Percentiles rank a stretch among this genome's conserved stretches.
Conservation (phyloP, 148 eudicot species). For the Oxyria digyna region DNA sequence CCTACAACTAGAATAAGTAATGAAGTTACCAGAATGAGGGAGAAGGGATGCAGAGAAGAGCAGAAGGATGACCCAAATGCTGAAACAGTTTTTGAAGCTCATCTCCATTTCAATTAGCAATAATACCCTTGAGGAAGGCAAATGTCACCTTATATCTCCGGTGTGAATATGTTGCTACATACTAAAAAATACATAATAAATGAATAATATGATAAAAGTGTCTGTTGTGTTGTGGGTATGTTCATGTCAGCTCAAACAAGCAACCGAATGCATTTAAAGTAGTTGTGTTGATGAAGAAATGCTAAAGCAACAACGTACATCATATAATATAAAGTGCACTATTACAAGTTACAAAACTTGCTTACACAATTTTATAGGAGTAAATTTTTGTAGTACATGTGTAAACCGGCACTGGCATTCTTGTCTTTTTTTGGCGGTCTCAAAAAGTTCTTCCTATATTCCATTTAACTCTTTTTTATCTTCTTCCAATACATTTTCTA, state of each 20-base stretch:
- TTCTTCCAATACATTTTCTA: too few relatives aligned
- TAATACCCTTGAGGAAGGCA: not conserved
- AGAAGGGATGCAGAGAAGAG: not conserved
- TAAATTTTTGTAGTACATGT: too few relatives aligned
- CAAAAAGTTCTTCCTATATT: too few relatives aligned
- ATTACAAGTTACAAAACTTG: not conserved
- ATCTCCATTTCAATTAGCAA: conserved; percentile 1
- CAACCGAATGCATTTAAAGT: not conserved
- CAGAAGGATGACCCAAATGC: not conserved
- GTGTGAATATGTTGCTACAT: not conserved
- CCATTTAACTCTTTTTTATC: too few relatives aligned
- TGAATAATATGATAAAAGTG: not conserved
- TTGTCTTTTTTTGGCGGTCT: too few relatives aligned
- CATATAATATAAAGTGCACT: not conserved
- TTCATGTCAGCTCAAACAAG: not conserved
- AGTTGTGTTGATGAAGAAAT: conserved; percentile 7
- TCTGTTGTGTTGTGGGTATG: not conserved
- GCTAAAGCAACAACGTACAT: not conserved
- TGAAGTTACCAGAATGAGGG: not conserved
- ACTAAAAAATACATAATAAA: not conserved
- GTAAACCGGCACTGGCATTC: too few relatives aligned
- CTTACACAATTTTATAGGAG: too few relatives aligned
- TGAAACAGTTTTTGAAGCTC: not conserved
- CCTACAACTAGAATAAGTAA: not conserved
- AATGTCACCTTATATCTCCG: not conserved